Percentiles rank a stretch among this genome's conserved stretches.
These are phyloP conservation scores for Thermochaetoides thermophila DNA, from an alignment of 495 filamentous ascomycete genomes.

Conservation along the genomic window DNA sequence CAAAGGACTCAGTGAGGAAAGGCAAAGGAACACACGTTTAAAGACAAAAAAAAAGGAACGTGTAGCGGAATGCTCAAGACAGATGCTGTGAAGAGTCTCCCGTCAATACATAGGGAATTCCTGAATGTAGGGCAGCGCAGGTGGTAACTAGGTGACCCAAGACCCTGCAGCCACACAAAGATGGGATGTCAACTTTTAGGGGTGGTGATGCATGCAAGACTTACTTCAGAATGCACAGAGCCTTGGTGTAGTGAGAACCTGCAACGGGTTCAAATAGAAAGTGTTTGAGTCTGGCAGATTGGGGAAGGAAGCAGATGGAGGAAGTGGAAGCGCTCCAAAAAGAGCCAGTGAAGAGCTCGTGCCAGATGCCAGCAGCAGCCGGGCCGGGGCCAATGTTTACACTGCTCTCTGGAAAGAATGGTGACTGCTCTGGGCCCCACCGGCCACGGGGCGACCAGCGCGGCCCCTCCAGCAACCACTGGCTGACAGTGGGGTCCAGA, in stretches of 20 bases:
- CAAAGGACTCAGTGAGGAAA: neutral
- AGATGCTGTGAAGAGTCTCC: slow-evolving; percentile 4
- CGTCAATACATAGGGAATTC: slow-evolving; percentile 12
- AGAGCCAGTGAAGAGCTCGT: no score
- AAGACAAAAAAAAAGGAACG: slow-evolving; percentile 4
- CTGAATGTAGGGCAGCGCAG: neutral
- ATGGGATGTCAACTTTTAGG: slow-evolving; percentile 8
- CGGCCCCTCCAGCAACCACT: slow-evolving; percentile 15
- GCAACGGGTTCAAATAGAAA: slow-evolving; percentile 1
- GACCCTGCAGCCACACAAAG: slow-evolving; percentile 13
- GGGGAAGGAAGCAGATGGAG: slow-evolving; percentile 3
- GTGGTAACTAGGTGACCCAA: neutral
- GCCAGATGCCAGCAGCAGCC: no score
- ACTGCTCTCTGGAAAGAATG: no score
- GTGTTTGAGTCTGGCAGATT: slow-evolving; percentile 1
- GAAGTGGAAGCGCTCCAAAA: no score
- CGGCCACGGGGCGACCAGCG: slow-evolving; percentile 8
- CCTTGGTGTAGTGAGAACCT: neutral
- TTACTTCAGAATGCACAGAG: neutral
- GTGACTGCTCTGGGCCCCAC: slow-evolving; percentile 8
- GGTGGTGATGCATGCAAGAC: slow-evolving; percentile 3
- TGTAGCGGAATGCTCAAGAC: slow-evolving; percentile 5
- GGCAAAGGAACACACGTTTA: slow-evolving; percentile 4
- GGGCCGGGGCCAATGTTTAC: no score
- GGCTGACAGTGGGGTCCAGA: neutral